Base-by-base conservation (phyloP, 176 grass and related monocot species). In the Oryza glaberrima region DNA sequence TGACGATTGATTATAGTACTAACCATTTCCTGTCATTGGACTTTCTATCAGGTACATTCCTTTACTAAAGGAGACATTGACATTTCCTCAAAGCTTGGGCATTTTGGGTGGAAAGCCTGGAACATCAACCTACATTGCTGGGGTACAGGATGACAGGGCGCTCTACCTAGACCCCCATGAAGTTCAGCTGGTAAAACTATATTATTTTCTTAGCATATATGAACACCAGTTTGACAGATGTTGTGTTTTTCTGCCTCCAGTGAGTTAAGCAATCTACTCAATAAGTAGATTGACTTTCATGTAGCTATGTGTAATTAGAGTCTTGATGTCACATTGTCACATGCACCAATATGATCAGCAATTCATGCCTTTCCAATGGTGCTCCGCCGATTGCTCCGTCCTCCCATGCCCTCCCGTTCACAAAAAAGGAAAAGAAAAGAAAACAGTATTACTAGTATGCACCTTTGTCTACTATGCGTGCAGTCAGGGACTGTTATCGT, bases 91-190 rank as follows among this genome's bases (percentile, higher is more conserved):
- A 76, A 94, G 97, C 86, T 88, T 99, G 67, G 97, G 97, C 36
- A 99, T 99, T 92, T 85, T 99, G 83, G 94, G 97, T 85, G 97
- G 97, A 77, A 99, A 92, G 82, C 97, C 97, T 74, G 97, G 97
- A 56, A 78, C 90, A 25, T 99, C 97, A 72, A 99, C 97, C 74
- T 99, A 96, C 72, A 91, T 99, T 79, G 92, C 90, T 75, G 97
- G 96, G 13, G 75, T 99, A 74, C 94, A 99, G 73, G 97, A 99
- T 65, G 92, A 99, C 70, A 96, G 91, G 45, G 94, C 90, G 9
- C 79, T 99, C 43, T 99, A 96, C 82, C 86, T 99, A 52, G 94
- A 99, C 76, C 97, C 97, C 65, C 97, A 99, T 89, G 93, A 99
- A 38, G 90, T 92, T 60, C 97, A 96, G 83, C 44, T 75, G 86